Percentiles rank a stretch among this genome's conserved stretches.
Evolutionary conservation across 495 filamentous ascomycete species (phyloP).

Genomic region (Xylaria intraflava): DNA sequence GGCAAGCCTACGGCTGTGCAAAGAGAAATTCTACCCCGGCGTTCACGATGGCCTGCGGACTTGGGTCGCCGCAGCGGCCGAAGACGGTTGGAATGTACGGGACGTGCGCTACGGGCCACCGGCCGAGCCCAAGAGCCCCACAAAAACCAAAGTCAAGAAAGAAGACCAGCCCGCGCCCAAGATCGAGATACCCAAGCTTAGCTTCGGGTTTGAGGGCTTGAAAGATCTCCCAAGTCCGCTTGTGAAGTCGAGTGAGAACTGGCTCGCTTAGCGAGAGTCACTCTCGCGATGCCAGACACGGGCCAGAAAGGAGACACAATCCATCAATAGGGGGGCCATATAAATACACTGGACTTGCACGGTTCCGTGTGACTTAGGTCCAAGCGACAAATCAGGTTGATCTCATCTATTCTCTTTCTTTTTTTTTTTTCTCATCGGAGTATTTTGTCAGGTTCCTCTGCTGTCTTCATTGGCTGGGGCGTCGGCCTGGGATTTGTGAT

Average conservation of each 20-base stretch:
- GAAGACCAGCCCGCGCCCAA: conserved; percentile 39
- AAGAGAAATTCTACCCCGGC: conserved; percentile 90
- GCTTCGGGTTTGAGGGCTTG: conserved; percentile 29
- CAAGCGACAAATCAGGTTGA: not conserved
- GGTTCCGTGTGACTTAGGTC: too few species aligned
- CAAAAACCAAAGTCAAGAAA: conserved; percentile 36
- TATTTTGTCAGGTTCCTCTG: conserved; percentile 1
- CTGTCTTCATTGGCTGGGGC: conserved; percentile 9
- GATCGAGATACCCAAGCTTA: conserved; percentile 52
- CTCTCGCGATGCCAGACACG: conserved; percentile 2
- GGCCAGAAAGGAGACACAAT: not conserved
- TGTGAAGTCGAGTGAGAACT: conserved; percentile 23
- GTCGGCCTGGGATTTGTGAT: conserved; percentile 10
- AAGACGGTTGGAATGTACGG: conserved; percentile 79
- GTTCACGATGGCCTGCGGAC: conserved; percentile 84
- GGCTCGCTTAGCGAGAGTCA: conserved; percentile 28
- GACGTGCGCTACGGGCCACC: conserved; percentile 68
- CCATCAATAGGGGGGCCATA: not conserved
- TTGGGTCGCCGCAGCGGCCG: conserved; percentile 80
- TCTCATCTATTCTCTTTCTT: not conserved
- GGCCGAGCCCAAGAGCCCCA: conserved; percentile 42
- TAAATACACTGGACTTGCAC: not conserved
- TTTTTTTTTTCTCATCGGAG: not conserved
- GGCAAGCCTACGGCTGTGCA: conserved; percentile 76
- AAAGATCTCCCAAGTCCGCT: conserved; percentile 13